These are phyloP conservation scores for Geotrichum histeridarum DNA, from an alignment of 1,139 yeast species.

Conservation along the genomic window DNA sequence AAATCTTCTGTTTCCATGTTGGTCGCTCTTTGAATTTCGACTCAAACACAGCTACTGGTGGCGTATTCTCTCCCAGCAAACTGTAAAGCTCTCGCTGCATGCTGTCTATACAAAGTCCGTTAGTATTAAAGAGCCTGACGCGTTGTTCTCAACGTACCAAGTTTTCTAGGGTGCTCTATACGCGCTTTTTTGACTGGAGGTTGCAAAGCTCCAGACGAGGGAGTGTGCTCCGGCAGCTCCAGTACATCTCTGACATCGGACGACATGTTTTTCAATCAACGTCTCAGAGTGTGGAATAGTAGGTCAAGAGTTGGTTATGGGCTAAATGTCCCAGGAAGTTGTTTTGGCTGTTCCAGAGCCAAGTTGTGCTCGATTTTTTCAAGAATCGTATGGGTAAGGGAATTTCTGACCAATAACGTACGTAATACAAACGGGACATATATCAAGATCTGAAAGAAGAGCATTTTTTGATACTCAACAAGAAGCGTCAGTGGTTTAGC, in stretches of 20 bases:
- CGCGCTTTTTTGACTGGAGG: constrained; percentile 30
- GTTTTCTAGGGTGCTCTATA: constrained; percentile 23
- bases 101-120: constrained; percentile 48
- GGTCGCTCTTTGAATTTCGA: constrained; percentile 60
- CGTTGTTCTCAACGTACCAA: constrained; percentile 17
- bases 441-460: too few relatives aligned
- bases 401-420: not conserved
- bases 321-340: not conserved
- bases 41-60: constrained; percentile 61
- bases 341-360: not conserved
- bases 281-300: not conserved
- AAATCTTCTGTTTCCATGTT: constrained; percentile 54
- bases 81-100: constrained; percentile 88
- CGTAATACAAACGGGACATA: too few relatives aligned
- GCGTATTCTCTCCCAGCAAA: constrained; percentile 85
- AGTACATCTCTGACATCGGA: constrained; percentile 75
- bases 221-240: constrained; percentile 47
- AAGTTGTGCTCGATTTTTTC: not conserved
- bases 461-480: not conserved
- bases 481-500: constrained; percentile 46
- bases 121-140: constrained; percentile 4
- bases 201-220: constrained; percentile 29
- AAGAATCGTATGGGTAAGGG: not conserved
- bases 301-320: not conserved
- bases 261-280: constrained; percentile 37